Percentiles rank a stretch among this genome's conserved stretches.
These are phyloP conservation scores for Uronychia binucleata DNA, from an alignment of 73 alveolate species.

Conservation along the genomic window DNA sequence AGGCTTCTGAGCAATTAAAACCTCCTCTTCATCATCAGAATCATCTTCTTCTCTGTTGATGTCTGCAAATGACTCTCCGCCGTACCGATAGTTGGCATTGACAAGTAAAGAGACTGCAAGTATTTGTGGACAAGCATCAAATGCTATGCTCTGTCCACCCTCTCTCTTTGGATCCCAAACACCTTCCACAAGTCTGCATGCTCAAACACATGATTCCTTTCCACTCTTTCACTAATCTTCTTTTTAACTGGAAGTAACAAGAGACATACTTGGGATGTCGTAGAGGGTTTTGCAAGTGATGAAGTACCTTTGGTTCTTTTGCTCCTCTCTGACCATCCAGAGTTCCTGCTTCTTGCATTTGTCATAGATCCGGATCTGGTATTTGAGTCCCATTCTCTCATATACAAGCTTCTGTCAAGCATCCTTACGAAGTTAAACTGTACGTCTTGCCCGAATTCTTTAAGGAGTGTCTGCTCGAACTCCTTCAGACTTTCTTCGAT, in stretches of 20 bases:
- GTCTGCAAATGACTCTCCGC: no score
- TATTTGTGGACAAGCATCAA: slow-evolving; percentile 29
- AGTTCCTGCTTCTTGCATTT: background rate
- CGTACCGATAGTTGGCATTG: slow-evolving; percentile 57
- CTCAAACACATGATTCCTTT: slow-evolving; percentile 18
- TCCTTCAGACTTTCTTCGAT: slow-evolving; percentile 20
- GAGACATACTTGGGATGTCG: slow-evolving; percentile 4
- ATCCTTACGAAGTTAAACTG: slow-evolving; percentile 37
- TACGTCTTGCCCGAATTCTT: slow-evolving; percentile 35
- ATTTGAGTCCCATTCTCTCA: slow-evolving; percentile 2
- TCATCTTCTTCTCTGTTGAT: slow-evolving; percentile 36
- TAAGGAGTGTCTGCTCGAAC: slow-evolving; percentile 16
- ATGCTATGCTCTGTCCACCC: slow-evolving; percentile 39
- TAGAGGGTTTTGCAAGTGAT: slow-evolving; percentile 50
- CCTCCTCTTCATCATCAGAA: slow-evolving; percentile 46
- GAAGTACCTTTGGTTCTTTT: slow-evolving; percentile 10
- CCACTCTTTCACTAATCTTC: slow-evolving; percentile 27
- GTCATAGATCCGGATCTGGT: background rate
- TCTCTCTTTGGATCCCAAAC: slow-evolving; percentile 35
- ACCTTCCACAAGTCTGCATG: slow-evolving; percentile 37
- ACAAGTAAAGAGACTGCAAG: slow-evolving; percentile 18
- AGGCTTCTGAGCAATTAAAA: slow-evolving; percentile 11
- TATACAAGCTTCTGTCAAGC: background rate
- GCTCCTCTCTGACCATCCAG: slow-evolving; percentile 23
- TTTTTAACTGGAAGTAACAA: slow-evolving; percentile 30